These are phyloP conservation scores for Paramecium sexaurelia DNA, from an alignment of 73 alveolate genomes.

Conservation along the genomic window DNA sequence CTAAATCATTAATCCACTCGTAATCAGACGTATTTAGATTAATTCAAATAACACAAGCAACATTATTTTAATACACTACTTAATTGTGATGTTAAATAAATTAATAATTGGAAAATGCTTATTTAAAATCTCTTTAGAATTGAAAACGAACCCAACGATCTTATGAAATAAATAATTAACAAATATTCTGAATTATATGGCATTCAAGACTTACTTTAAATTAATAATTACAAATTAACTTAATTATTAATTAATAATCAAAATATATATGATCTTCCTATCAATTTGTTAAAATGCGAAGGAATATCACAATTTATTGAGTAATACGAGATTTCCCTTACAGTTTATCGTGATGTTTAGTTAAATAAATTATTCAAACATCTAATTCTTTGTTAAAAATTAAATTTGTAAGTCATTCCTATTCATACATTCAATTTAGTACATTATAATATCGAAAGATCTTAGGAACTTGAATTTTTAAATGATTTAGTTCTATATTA, in stretches of 20 bases:
- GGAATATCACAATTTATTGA: neutral
- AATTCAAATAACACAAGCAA: neutral
- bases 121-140: neutral
- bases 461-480: neutral
- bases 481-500: neutral
- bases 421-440: slow-evolving; percentile 11
- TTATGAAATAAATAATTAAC: neutral
- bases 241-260: neutral
- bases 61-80: neutral
- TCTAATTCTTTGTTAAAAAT: neutral
- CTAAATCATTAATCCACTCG: neutral
- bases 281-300: neutral
- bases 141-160: neutral
- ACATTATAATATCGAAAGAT: neutral
- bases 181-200: slow-evolving; percentile 6
- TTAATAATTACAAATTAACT: neutral
- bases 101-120: neutral
- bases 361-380: neutral
- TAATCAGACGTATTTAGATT: neutral
- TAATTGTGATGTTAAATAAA: neutral
- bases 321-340: neutral
- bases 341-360: neutral
- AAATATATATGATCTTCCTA: slow-evolving; percentile 3
- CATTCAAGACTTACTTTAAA: neutral
- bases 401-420: neutral